Evolutionary conservation across 352 stramenopile species (phyloP).

Genomic region (Phytophthora macrochlamydospora): DNA sequence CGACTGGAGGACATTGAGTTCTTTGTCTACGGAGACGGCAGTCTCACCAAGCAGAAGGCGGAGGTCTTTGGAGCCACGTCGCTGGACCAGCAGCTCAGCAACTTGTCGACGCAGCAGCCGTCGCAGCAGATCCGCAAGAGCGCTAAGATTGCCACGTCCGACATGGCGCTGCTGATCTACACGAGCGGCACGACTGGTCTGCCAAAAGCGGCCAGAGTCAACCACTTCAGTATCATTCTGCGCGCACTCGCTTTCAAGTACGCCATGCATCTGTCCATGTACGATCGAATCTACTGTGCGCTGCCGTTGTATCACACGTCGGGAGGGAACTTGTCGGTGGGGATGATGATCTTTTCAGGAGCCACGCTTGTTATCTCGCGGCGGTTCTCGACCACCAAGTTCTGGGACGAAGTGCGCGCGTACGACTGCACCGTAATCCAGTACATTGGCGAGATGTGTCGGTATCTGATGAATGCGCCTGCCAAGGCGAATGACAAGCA

Average conservation of each 20-base stretch:
- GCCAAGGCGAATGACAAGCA: conserved; percentile 56
- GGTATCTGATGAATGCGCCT: conserved; percentile 79
- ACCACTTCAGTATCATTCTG: conserved; percentile 74
- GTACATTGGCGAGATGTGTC: conserved; percentile 92
- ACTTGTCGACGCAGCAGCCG: conserved; percentile 33
- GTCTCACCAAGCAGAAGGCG: conserved; percentile 15
- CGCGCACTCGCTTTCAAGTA: conserved; percentile 60
- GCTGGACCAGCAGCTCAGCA: conserved; percentile 45
- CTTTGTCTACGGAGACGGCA: conserved; percentile 61
- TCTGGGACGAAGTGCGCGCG: conserved; percentile 75
- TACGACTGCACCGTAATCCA: conserved; percentile 84
- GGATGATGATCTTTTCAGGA: conserved; percentile 81
- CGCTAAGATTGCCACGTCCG: conserved; percentile 48
- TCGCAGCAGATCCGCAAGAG: conserved; percentile 27
- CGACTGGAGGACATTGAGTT: conserved; percentile 49
- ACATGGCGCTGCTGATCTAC: conserved; percentile 84
- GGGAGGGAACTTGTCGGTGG: conserved; percentile 77
- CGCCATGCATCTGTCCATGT: conserved; percentile 50
- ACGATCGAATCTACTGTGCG: conserved; percentile 80
- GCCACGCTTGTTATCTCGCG: conserved; percentile 76
- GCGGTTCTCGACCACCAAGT: conserved; percentile 76
- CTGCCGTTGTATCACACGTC: conserved; percentile 89
- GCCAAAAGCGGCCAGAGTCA: conserved; percentile 79
- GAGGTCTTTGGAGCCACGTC: conserved; percentile 39
- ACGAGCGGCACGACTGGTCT: conserved; percentile 85